Base-by-base conservation (phyloP, 2,329 filamentous ascomycete species). In the Domatiomyces catenatus region DNA sequence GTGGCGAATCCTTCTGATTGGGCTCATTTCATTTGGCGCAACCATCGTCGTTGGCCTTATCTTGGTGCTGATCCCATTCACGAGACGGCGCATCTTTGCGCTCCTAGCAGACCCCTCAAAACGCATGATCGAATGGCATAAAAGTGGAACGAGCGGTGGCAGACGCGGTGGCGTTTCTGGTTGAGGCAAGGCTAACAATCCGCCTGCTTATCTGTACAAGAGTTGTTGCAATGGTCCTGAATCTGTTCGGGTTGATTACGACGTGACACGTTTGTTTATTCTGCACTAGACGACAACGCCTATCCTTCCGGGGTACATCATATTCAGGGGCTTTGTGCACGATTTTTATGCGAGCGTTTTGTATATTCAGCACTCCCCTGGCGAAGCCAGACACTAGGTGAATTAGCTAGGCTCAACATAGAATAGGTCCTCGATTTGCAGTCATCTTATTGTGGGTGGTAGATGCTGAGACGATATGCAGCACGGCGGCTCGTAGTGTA, bases 41-140 rank as follows among this genome's bases (percentile, higher is more conserved):
- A 49, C 47, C 8, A 46, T 53, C 20, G 54, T 54, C 39, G 48
- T 61, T 39, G 53, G 58, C 22, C 19, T 55, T 5, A 44, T 58
- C 18, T 20, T 62, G 8, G 42, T 57, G 49, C 51, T 54, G 15
- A 49, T 62, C 32, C 50, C 58, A 15, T 39, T 59, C 42, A 53
- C 57, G 20, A 57, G 58, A 49, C 53, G 58, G 24, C 60, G 57
- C 45, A 46, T 60, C 7, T 48, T 60, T 15, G 32, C 32, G 15
- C 32, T 39, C 15, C 32, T 39, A 4, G 32, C 10, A 7, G 49
- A 44, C 22, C 46, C 47, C 28, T 48, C 54, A 45, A 56, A 58
- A 18, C 48, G 51, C 19, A 42, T 60, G 36, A 56, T 56, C 5
- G 52, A 56, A 32, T 60, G 58, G 58, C 58, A 60, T 48, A 56